A percentile compares a stretch with the other conserved stretches of the same genome.
phyloP scores from a whole-genome alignment of 2,329 filamentous ascomycete genomes.

The Beauveria asiatica region DNA sequence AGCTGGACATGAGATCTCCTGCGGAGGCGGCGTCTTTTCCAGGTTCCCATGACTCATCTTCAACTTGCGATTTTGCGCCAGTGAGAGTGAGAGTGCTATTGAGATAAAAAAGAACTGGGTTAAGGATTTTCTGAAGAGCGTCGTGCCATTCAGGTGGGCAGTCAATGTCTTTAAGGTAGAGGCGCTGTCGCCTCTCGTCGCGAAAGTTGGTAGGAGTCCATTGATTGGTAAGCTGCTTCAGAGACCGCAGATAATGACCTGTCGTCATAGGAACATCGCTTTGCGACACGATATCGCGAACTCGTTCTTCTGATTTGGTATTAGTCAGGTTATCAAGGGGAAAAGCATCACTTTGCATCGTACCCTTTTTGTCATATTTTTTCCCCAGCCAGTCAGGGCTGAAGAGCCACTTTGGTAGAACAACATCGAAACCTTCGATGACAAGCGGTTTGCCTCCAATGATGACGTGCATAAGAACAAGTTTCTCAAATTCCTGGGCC shows the following conservation, averaged over 20 bases:
- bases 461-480: slow-evolving; percentile 77
- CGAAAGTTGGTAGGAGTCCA: slow-evolving; percentile 69
- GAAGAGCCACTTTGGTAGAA: slow-evolving; percentile 70
- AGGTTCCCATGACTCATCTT: slow-evolving; percentile 34
- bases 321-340: slow-evolving; percentile 15
- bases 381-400: slow-evolving; percentile 70
- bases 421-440: slow-evolving; percentile 77
- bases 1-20: slow-evolving; percentile 89
- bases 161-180: slow-evolving; percentile 97
- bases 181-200: slow-evolving; percentile 70
- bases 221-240: slow-evolving; percentile 76
- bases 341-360: slow-evolving; percentile 20
- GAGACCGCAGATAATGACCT: slow-evolving; percentile 81
- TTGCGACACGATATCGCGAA: slow-evolving; percentile 69
- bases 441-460: slow-evolving; percentile 80
- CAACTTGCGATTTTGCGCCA: slow-evolving; percentile 23
- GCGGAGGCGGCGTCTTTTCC: slow-evolving; percentile 58
- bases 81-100: slow-evolving; percentile 61
- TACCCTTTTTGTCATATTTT: slow-evolving; percentile 72
- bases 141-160: slow-evolving; percentile 83
- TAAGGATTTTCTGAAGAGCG: slow-evolving; percentile 68
- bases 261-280: slow-evolving; percentile 75
- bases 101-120: slow-evolving; percentile 77
- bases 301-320: slow-evolving; percentile 59
- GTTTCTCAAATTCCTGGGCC: slow-evolving; percentile 72